These are phyloP conservation scores for Daldinia concentrica DNA, from an alignment of 495 filamentous ascomycete genomes.

Conservation along the genomic window DNA sequence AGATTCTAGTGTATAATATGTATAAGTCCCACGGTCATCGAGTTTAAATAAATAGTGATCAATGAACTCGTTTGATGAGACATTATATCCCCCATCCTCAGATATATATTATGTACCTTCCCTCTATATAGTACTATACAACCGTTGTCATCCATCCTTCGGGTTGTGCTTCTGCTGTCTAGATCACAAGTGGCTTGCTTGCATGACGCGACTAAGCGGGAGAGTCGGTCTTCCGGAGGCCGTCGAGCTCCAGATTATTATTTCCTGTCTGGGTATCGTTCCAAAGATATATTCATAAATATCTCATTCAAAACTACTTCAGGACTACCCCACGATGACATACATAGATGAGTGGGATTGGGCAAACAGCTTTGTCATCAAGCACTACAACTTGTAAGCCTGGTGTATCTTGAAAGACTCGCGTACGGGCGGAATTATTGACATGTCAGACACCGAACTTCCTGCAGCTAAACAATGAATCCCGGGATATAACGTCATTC, in stretches of 20 bases:
- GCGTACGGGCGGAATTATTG: background rate
- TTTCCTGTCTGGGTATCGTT: conserved; percentile 4
- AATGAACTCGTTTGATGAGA: background rate
- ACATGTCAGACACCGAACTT: background rate
- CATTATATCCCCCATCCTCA: background rate
- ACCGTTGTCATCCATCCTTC: background rate
- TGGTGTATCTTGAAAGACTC: background rate
- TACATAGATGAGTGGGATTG: background rate
- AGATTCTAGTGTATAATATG: background rate
- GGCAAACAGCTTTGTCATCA: background rate
- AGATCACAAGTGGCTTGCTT: background rate
- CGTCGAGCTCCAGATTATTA: conserved; percentile 12
- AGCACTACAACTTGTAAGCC: background rate
- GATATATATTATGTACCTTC: background rate
- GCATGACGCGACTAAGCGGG: conserved; percentile 21
- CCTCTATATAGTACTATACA: background rate
- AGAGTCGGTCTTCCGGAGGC: conserved; percentile 21
- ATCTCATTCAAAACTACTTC: background rate
- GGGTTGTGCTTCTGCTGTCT: background rate
- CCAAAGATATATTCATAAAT: background rate
- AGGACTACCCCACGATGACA: background rate
- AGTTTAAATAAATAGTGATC: background rate
- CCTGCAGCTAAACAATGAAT: background rate
- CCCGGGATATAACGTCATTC: background rate
- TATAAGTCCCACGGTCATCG: background rate